phyloP scores from a whole-genome alignment of 345 rosid genomes.

The Citrus cavaleriei region DNA sequence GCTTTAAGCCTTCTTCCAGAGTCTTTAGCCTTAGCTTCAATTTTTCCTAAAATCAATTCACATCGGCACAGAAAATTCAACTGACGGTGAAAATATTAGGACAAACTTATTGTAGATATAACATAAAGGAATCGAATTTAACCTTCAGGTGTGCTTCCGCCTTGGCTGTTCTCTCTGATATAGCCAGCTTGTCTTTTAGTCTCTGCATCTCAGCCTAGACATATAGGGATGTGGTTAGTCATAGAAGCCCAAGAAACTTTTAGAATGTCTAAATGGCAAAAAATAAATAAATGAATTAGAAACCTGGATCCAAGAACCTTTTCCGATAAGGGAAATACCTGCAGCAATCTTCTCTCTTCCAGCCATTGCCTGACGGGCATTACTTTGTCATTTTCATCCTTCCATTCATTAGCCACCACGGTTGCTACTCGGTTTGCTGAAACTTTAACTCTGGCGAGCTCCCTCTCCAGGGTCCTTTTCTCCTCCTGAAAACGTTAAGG shows the following conservation, averaged over 20 bases:
- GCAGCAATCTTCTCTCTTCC: conserved; percentile 80
- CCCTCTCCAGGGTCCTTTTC: conserved; percentile 90
- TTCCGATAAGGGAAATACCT: conserved; percentile 38
- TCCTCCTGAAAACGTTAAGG: conserved; percentile 51
- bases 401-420: conserved; percentile 93
- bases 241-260: neutral
- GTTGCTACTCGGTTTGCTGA: conserved; percentile 80
- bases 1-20: conserved; percentile 69
- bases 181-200: conserved; percentile 67
- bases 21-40: conserved; percentile 70
- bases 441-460: conserved; percentile 82
- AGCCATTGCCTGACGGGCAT: conserved; percentile 95
- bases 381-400: conserved; percentile 85
- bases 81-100: neutral
- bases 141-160: conserved; percentile 95
- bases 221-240: neutral
- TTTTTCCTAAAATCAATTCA: conserved; percentile 56
- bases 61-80: neutral
- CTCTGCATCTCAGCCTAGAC: conserved; percentile 86
- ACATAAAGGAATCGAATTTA: conserved; percentile 4
- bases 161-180: conserved; percentile 82
- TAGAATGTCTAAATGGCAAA: neutral
- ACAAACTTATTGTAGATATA: neutral
- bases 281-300: neutral
- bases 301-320: neutral